A percentile compares a stretch with the other conserved stretches of the same genome.
phyloP scores from a whole-genome alignment of 2,329 filamentous ascomycete genomes.

The Cercospora nicotianae region DNA sequence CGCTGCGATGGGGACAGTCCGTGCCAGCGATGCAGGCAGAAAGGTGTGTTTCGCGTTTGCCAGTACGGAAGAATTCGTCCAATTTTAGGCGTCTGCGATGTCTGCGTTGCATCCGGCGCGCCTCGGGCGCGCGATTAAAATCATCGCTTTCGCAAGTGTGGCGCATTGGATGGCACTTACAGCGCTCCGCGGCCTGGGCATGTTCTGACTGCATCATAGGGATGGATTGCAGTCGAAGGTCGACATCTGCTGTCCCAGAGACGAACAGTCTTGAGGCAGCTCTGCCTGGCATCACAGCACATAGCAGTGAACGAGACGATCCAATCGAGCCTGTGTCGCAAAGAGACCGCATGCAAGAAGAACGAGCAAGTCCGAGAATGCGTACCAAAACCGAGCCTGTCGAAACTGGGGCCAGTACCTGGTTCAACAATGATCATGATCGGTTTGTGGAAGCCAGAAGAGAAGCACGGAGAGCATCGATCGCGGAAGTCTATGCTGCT shows the following conservation, averaged over 20 bases:
- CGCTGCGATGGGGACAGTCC: constrained; percentile 4
- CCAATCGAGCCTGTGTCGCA: not conserved
- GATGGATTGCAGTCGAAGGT: constrained; percentile 2
- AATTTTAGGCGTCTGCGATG: not conserved
- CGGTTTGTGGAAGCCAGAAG: not conserved
- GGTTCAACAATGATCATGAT: constrained; percentile 7
- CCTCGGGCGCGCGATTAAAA: not conserved
- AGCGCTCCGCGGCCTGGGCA: constrained; percentile 10
- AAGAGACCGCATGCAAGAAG: not conserved
- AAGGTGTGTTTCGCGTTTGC: constrained; percentile 2
- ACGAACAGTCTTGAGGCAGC: not conserved
- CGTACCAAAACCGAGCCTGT: constrained; percentile 4
- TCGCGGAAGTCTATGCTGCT: not conserved
- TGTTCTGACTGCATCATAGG: constrained; percentile 3
- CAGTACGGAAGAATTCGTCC: not conserved
- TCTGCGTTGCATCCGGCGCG: not conserved
- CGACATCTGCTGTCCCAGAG: not conserved
- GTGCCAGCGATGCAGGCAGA: constrained; percentile 3
- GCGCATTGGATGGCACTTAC: not conserved
- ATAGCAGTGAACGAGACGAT: not conserved
- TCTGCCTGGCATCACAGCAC: not conserved
- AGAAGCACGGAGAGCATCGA: constrained; percentile 3
- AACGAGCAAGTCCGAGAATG: not conserved
- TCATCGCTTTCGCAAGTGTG: not conserved
- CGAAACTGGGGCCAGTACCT: not conserved